A percentile compares a stretch with the other conserved stretches of the same genome.
Conservation (phyloP, 192 early-diverging fungal genomes). For the Geranomyces michiganensis region DNA sequence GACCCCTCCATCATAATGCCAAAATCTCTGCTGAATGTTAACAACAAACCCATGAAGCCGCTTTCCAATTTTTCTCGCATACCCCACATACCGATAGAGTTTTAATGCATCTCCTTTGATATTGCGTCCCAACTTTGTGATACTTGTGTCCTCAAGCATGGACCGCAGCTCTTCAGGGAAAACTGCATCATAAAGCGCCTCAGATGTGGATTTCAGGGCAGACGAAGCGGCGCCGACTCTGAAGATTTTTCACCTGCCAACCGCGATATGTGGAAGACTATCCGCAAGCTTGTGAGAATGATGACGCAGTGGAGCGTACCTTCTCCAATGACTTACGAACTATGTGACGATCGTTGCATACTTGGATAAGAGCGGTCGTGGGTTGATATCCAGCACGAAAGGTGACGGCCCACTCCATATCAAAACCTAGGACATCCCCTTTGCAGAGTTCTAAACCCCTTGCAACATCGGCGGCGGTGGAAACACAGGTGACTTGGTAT, state of each 20-base stretch:
- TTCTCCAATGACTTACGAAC: constrained; percentile 1
- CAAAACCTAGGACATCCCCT: constrained; percentile 15
- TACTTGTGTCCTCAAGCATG: constrained; percentile 18
- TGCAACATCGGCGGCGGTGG: too few relatives aligned
- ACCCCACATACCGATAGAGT: constrained; percentile 14
- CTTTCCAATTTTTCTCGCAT: background rate
- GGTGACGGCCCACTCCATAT: constrained; percentile 28
- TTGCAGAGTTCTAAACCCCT: background rate
- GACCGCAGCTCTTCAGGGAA: constrained; percentile 10
- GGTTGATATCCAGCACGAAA: background rate
- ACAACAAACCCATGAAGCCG: background rate
- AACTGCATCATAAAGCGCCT: too few relatives aligned
- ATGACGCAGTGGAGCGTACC: too few relatives aligned
- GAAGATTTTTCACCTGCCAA: background rate
- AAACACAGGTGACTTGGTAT: too few relatives aligned
- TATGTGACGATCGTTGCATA: constrained; percentile 23
- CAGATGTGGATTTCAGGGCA: too few relatives aligned
- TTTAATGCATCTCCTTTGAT: constrained; percentile 31
- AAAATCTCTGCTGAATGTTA: constrained; percentile 17
- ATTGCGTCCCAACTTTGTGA: constrained; percentile 22
- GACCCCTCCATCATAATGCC: constrained; percentile 24
- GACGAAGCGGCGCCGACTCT: too few relatives aligned
- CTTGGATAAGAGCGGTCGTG: constrained; percentile 27
- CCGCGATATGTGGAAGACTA: constrained; percentile 10
- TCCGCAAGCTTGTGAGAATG: background rate